Percentiles rank a stretch among this genome's conserved stretches.
These are phyloP conservation scores for Globisporangium alternatum DNA, from an alignment of 352 stramenopile species.

Conservation along the genomic window DNA sequence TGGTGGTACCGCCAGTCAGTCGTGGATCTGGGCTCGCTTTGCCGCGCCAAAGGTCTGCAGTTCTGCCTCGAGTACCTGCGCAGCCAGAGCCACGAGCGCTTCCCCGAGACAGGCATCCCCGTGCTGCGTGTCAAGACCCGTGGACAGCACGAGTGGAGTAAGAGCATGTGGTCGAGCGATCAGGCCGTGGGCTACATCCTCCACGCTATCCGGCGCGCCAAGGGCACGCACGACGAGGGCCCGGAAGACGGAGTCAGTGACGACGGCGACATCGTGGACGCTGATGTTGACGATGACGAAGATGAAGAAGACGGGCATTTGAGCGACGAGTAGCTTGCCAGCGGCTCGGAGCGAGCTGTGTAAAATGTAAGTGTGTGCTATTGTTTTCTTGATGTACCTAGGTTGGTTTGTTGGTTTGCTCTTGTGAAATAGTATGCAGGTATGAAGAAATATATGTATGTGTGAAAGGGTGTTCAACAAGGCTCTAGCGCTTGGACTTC, in stretches of 20 bases:
- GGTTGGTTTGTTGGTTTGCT: not conserved
- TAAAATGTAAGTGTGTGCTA: not conserved
- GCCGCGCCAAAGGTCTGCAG: conserved; percentile 12
- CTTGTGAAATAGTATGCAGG: not conserved
- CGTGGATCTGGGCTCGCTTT: conserved; percentile 20
- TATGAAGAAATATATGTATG: conserved; percentile 3
- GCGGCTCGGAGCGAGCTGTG: not conserved
- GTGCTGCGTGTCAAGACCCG: not conserved
- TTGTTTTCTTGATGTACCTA: not conserved
- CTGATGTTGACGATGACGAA: not conserved
- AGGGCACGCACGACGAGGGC: conserved; percentile 8
- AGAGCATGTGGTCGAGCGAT: conserved; percentile 32
- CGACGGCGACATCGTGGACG: not conserved
- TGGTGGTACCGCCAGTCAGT: conserved; percentile 28
- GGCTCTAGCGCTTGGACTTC: not conserved
- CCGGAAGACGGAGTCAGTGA: not conserved
- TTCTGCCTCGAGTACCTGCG: conserved; percentile 28
- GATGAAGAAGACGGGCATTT: not conserved
- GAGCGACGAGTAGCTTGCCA: not conserved
- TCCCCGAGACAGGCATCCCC: conserved; percentile 15
- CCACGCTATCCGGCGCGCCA: conserved; percentile 17
- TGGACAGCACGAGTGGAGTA: conserved; percentile 20
- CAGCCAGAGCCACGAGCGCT: conserved; percentile 20
- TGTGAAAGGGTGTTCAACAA: not conserved
- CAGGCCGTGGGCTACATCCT: conserved; percentile 6